Evolutionary conservation across 805 yeast genomes (phyloP), one percentile per base, ranked within the genome.

Genomic region (Priceomyces carsonii): DNA sequence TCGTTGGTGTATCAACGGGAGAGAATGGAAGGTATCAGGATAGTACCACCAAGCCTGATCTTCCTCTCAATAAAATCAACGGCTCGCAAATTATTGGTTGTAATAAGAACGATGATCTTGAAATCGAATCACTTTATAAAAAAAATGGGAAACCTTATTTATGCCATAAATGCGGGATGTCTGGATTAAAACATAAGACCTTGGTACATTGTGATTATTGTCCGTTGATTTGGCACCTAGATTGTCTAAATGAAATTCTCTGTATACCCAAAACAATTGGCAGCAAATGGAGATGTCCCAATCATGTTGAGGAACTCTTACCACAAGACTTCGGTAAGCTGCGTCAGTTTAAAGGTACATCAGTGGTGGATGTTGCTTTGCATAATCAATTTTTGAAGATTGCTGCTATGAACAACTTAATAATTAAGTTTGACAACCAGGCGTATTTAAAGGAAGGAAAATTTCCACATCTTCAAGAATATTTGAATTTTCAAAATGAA

Each of bases 201-300:
- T 68, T 90, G 13, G 74, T 81, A 10, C 77, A 76, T 38, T 90
- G 98, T 58, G 96, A 88, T 51, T 85, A 82, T 51, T 90, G 98
- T 58, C 69, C 82, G 0, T 66, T 84, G 3, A 74, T 80, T 12
- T 90, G 95, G 95, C 98, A 90, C 61, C 59, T 90, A 30, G 96
- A 91, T 59, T 90, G 98, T 58, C 59, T 90, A 10, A 69, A 74
- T 33, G 85, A 86, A 1, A 95, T 96, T 1, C 63, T 87, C 47
- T 71, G 86, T 10, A 69, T 82, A 5, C 77, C 82, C 13, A 86
- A 87, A 49, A 79, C 82, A 26, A 55, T 85, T 28, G 95, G 93
- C 2, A 69, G 71, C 29, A 85, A 82, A 57, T 91, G 96, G 98
- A 80, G 77, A 63, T 93, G 96, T 59, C 98, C 96, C 2, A 82